Percentiles rank a stretch among this genome's conserved stretches.
These are phyloP conservation scores for Cynara cardunculus DNA, from an alignment of 129 eudicot genomes.

Conservation along the genomic window DNA sequence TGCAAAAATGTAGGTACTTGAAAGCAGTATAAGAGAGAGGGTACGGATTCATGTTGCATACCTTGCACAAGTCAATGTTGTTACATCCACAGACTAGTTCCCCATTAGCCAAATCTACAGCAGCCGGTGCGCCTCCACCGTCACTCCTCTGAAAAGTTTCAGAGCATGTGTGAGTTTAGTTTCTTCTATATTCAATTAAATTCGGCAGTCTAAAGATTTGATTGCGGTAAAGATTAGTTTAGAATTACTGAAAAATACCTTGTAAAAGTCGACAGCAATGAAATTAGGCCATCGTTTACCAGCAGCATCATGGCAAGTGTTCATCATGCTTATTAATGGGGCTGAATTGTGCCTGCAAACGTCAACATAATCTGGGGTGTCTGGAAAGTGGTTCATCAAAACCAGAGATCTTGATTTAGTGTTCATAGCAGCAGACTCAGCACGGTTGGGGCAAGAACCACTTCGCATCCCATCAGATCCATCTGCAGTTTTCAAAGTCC, in stretches of 20 bases:
- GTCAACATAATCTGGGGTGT: conserved; percentile 54
- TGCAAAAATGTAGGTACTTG: neutral
- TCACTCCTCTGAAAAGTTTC: conserved; percentile 62
- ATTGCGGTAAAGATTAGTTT: neutral
- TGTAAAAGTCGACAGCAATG: conserved; percentile 85
- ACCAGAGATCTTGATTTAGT: conserved; percentile 66
- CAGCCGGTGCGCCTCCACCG: conserved; percentile 90
- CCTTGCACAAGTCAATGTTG: conserved; percentile 64
- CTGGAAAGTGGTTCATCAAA: conserved; percentile 74
- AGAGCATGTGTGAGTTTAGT: neutral
- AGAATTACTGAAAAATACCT: conserved; percentile 40
- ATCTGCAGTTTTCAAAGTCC: conserved; percentile 45
- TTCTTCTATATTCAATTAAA: neutral
- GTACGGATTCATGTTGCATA: conserved; percentile 19
- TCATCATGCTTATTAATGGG: conserved; percentile 63
- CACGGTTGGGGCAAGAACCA: conserved; percentile 89
- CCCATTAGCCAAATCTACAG: conserved; percentile 80
- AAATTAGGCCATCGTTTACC: conserved; percentile 88
- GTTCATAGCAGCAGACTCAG: conserved; percentile 80
- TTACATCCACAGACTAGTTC: conserved; percentile 70
- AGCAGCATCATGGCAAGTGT: conserved; percentile 63
- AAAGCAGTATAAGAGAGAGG: neutral
- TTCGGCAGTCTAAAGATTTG: neutral
- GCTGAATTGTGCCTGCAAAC: conserved; percentile 87
- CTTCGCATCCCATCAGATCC: conserved; percentile 75